These are phyloP conservation scores for Neurospora sp. DNA, from an alignment of 495 filamentous ascomycete species.

Conservation along the genomic window DNA sequence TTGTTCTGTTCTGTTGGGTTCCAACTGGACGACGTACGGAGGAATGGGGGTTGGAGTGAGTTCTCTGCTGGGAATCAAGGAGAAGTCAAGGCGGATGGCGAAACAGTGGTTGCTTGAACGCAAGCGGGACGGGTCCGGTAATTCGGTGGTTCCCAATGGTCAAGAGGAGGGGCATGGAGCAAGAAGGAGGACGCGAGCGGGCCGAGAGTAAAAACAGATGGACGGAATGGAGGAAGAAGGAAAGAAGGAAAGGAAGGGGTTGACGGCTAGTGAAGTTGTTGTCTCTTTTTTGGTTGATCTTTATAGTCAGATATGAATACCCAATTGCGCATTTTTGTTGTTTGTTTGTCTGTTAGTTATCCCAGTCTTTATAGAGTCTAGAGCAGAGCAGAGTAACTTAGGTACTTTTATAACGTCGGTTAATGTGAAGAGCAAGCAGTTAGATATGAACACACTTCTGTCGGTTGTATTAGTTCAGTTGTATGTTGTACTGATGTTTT, in stretches of 20 bases:
- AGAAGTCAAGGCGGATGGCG: neutral
- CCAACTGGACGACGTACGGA: neutral
- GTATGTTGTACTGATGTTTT: neutral
- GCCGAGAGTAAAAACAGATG: neutral
- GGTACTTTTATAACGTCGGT: neutral
- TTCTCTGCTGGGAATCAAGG: neutral
- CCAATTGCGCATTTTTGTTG: neutral
- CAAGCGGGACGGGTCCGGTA: neutral
- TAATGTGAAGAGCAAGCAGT: neutral
- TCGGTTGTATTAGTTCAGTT: no score
- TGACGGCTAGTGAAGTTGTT: neutral
- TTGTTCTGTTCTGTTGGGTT: neutral
- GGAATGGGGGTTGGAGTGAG: neutral
- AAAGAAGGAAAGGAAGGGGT: neutral
- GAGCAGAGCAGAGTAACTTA: neutral
- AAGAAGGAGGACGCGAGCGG: neutral
- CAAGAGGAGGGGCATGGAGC: neutral
- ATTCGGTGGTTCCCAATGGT: neutral
- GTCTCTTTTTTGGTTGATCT: neutral
- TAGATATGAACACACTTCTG: neutral
- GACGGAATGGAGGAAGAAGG: neutral
- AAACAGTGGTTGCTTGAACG: neutral
- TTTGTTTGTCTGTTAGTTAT: neutral
- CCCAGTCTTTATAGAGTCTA: neutral
- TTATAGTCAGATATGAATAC: constrained; percentile 9